Evolutionary conservation across 129 eudicot genomes (phyloP).

Genomic region (Helichrysum umbraculigerum): DNA sequence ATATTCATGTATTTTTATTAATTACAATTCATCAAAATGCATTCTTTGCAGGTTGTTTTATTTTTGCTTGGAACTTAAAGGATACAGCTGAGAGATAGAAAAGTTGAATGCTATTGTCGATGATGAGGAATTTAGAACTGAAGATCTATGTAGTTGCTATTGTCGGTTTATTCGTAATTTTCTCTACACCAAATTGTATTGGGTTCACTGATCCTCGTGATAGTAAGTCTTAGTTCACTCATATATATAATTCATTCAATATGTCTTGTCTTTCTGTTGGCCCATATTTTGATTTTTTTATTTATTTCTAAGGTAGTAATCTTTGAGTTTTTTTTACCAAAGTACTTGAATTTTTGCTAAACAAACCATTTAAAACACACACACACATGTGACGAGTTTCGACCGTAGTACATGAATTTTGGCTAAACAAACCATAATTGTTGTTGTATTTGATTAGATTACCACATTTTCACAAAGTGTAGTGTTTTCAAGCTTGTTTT

Average conservation of each 20-base stretch:
- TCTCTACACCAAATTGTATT: conserved; percentile 33
- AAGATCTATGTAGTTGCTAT: conserved; percentile 31
- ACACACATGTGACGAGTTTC: too few relatives aligned
- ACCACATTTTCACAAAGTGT: neutral
- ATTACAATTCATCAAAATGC: neutral
- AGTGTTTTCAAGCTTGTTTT: neutral
- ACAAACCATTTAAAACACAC: too few relatives aligned
- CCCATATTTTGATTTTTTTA: too few relatives aligned
- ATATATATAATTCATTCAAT: neutral
- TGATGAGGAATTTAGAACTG: conserved; percentile 45
- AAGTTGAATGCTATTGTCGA: conserved; percentile 31
- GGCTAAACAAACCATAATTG: too few relatives aligned
- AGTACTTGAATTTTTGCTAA: neutral
- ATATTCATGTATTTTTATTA: neutral
- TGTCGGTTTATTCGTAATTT: conserved; percentile 36
- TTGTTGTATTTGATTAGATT: neutral
- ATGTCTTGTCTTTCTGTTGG: neutral
- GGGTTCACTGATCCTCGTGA: conserved; percentile 67
- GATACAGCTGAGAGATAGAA: conserved; percentile 10
- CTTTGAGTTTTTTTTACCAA: neutral
- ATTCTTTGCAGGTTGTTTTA: neutral
- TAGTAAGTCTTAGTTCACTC: conserved; percentile 41
- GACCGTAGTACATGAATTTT: too few relatives aligned
- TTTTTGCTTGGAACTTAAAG: neutral
- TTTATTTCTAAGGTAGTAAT: too few relatives aligned